A percentile compares a stretch with the other conserved stretches of the same genome.
These are phyloP conservation scores for Microbotryum silenes-acaulis DNA, from an alignment of 1,284 basidiomycete genomes.

Conservation along the genomic window DNA sequence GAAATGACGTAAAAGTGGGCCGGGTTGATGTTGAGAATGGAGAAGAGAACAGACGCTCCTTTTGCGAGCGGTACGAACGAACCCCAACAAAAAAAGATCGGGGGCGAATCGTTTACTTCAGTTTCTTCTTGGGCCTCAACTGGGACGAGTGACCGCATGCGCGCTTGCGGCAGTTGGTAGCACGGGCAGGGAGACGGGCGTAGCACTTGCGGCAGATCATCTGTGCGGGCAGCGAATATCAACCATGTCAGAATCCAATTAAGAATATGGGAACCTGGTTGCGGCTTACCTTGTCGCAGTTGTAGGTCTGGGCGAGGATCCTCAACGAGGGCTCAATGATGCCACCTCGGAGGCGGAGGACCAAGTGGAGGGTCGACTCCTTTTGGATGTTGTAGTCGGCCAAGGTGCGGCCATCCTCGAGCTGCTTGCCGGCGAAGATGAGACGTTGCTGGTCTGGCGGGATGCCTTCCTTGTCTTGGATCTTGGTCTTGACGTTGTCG, in stretches of 20 bases:
- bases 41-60: too few relatives aligned
- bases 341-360: conserved; percentile 94
- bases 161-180: conserved; percentile 96
- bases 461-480: background rate
- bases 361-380: conserved; percentile 95
- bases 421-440: conserved; percentile 89
- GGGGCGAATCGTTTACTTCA: conserved; percentile 48
- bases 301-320: conserved; percentile 60
- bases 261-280: too few relatives aligned
- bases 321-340: conserved; percentile 99
- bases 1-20: too few relatives aligned
- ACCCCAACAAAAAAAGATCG: background rate
- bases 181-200: conserved; percentile 95
- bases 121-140: conserved; percentile 94
- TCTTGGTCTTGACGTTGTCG: conserved; percentile 48
- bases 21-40: too few relatives aligned
- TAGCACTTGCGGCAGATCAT: conserved; percentile 98
- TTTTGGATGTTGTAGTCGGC: conserved; percentile 99
- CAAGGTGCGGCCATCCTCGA: conserved; percentile 91
- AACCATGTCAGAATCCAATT: background rate
- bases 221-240: conserved; percentile 43
- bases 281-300: conserved; percentile 56
- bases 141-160: conserved; percentile 82
- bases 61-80: background rate
- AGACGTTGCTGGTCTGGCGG: conserved; percentile 85